Base-by-base conservation (phyloP, 225 moss, liverwort and hornwort genomes). In the Climacium dendroides region DNA sequence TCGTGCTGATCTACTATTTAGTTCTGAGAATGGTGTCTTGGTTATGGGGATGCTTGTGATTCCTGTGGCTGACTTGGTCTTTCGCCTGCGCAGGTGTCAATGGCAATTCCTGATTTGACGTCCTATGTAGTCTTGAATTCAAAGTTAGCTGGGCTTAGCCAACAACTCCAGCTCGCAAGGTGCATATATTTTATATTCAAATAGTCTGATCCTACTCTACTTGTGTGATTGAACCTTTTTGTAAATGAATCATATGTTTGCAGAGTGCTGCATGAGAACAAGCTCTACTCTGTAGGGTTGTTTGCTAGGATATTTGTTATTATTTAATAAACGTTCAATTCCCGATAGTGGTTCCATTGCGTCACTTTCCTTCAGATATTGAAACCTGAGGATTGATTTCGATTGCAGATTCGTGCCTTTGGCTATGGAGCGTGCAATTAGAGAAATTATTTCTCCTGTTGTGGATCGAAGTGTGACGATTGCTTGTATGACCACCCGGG, bases 371-470 rank as follows among this genome's bases (percentile, higher is more conserved):
- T 69, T 62, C 66, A 64, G 58, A 84, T 74, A 24, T 58, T 86
- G 48, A 76, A 82, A 85, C 18, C 48, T 82, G 26, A 58, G 32
- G 22, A 66, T 81, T 77, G 26, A 32, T 88, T 81, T 88, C 54
- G 74, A 80, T 87, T 91, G 81, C 90, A 97, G 97, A 89, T 91
- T 94, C 90, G 98, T 98, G 87, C 97, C 97, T 60, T 63, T 95
- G 82, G 98, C 96, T 41, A 98, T 98, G 98, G 98, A 98, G 93
- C 94, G 95, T 77, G 97, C 98, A 34, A 97, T 98, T 78, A 87
- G 97, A 75, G 98, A 98, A 89, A 98, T 97, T 34, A 96, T 98
- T 39, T 89, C 96, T 83, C 96, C 97, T 47, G 97, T 98, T 63
- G 97, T 98, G 66, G 98, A 98, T 85, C 96, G 96, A 78, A 97